Evolutionary conservation across 139 green algal genomes (phyloP).

Genomic region (Chlorella vulgaris): DNA sequence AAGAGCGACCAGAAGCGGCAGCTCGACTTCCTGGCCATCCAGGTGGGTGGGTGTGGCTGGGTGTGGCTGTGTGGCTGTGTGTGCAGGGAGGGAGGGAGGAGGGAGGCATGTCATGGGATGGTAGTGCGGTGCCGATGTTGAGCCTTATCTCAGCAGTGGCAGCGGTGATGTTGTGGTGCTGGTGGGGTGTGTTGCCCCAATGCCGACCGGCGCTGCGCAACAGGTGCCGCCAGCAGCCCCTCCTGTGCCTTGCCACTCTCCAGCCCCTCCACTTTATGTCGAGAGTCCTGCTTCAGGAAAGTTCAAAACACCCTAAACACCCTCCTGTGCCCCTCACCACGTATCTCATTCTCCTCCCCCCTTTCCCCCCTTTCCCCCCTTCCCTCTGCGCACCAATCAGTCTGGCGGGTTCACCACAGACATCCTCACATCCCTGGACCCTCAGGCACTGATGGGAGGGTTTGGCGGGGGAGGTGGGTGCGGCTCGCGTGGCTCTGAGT

Average conservation of each 20-base stretch:
- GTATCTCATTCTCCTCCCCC: background rate
- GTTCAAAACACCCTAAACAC: too few relatives aligned
- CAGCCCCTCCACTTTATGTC: too few relatives aligned
- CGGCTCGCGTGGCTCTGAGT: background rate
- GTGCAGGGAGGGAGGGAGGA: background rate
- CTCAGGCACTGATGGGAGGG: slow-evolving; percentile 42
- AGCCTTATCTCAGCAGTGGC: too few relatives aligned
- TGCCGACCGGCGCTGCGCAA: too few relatives aligned
- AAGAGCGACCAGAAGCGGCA: slow-evolving; percentile 97
- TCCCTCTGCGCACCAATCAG: slow-evolving; percentile 28
- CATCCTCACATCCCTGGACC: slow-evolving; percentile 66
- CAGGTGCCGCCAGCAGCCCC: too few relatives aligned
- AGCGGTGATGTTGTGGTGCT: too few relatives aligned
- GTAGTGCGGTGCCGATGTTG: too few relatives aligned
- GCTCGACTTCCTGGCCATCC: slow-evolving; percentile 96
- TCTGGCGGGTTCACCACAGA: slow-evolving; percentile 91
- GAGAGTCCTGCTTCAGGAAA: too few relatives aligned
- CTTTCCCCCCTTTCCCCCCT: too few relatives aligned
- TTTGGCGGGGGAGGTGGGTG: slow-evolving; percentile 5
- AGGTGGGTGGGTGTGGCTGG: slow-evolving; percentile 47
- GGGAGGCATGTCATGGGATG: background rate
- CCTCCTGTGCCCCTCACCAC: too few relatives aligned
- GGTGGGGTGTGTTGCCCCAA: too few relatives aligned
- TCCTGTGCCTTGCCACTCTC: too few relatives aligned
- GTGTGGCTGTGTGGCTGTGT: background rate